These are phyloP conservation scores for Colletotrichum filicis DNA, from an alignment of 2,329 filamentous ascomycete genomes.

Conservation along the genomic window DNA sequence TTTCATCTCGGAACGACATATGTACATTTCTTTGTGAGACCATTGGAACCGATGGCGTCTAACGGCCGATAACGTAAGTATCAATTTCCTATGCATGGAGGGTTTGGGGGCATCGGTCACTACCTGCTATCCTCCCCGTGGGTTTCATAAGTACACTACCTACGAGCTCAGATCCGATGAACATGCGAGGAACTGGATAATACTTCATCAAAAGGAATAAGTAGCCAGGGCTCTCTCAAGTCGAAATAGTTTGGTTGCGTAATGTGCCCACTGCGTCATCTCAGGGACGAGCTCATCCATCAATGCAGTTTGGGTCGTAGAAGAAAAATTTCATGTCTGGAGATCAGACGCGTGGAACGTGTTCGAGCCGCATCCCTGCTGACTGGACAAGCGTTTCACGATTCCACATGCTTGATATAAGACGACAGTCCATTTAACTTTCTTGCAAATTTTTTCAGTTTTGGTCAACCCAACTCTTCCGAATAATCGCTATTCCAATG, in stretches of 20 bases:
- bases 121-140: no score
- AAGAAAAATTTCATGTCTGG: background rate
- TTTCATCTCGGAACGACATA: no score
- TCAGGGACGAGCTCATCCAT: background rate
- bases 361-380: slow-evolving; percentile 20
- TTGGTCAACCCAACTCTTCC: no score
- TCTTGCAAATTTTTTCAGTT: background rate
- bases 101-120: no score
- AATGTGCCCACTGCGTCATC: background rate
- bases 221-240: background rate
- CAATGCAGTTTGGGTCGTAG: background rate
- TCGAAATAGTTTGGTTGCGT: background rate
- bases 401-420: slow-evolving; percentile 7
- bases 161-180: background rate
- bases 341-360: background rate
- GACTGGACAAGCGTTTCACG: slow-evolving; percentile 8
- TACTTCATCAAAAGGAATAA: background rate
- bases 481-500: background rate
- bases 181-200: background rate
- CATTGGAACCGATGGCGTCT: no score
- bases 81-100: no score
- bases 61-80: no score
- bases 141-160: no score
- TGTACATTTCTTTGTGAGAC: no score
- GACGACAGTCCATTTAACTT: background rate